phyloP scores from a whole-genome alignment of 139 green algal genomes.

The Closterium sp. region DNA sequence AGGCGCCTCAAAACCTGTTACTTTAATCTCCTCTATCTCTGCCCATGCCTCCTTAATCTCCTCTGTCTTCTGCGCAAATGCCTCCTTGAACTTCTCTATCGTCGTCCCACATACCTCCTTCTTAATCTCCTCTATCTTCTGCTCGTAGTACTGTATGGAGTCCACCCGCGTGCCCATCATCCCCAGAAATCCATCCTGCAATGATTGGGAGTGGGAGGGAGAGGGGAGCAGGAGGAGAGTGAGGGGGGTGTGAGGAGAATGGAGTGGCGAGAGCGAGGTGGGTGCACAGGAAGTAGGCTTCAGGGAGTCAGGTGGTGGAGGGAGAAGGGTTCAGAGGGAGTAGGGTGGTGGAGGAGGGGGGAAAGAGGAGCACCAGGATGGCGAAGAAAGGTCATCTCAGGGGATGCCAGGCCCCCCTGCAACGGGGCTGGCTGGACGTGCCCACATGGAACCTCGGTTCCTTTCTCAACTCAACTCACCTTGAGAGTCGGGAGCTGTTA shows the following conservation, averaged over 20 bases:
- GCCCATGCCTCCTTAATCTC: too few species aligned
- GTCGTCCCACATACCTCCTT: neutral
- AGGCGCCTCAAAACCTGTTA: too few species aligned
- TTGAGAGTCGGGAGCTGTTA: too few species aligned
- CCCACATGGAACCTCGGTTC: too few species aligned
- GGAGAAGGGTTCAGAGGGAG: neutral
- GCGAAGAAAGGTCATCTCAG: too few species aligned
- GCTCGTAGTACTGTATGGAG: constrained; percentile 20
- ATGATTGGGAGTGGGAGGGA: neutral
- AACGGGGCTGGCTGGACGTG: too few species aligned
- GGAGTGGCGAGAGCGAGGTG: too few species aligned
- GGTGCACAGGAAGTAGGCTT: too few species aligned
- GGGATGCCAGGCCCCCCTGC: too few species aligned
- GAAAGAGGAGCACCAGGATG: too few species aligned
- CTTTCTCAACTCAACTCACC: too few species aligned
- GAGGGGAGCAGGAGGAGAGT: neutral
- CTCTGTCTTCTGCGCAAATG: neutral
- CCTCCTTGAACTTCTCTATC: neutral
- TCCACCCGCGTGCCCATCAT: constrained; percentile 5
- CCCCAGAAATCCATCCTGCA: neutral
- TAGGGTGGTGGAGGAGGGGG: neutral
- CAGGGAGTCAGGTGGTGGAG: too few species aligned
- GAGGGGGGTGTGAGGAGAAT: neutral
- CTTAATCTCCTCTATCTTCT: neutral
- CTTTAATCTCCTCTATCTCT: neutral